phyloP scores from a whole-genome alignment of 2,329 filamentous ascomycete genomes.

The Phyllosticta citribraziliensis region DNA sequence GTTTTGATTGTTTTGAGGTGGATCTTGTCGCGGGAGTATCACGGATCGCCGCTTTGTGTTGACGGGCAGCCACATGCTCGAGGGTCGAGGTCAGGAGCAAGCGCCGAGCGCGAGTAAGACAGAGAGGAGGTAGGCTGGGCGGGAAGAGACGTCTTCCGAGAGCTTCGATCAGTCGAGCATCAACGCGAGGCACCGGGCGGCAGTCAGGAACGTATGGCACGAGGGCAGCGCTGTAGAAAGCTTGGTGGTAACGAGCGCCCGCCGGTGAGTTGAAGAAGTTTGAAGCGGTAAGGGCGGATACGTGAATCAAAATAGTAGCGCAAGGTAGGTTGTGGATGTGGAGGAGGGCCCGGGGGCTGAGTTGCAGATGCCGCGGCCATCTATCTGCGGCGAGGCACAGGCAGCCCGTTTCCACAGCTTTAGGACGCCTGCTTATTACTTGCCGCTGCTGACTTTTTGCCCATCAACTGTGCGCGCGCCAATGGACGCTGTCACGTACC shows the following conservation, averaged over 20 bases:
- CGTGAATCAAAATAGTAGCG: neutral
- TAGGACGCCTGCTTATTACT: neutral
- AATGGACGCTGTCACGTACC: neutral
- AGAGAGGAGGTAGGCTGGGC: conserved; percentile 6
- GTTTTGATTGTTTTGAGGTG: neutral
- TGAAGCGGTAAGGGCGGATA: neutral
- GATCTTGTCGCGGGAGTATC: conserved; percentile 1
- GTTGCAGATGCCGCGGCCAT: neutral
- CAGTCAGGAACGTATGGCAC: neutral
- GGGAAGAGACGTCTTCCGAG: conserved; percentile 8
- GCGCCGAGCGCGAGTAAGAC: neutral
- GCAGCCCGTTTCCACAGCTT: neutral
- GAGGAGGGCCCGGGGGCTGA: neutral
- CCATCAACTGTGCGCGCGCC: neutral
- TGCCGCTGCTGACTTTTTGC: neutral
- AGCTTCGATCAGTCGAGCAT: conserved; percentile 9
- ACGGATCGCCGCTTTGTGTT: neutral
- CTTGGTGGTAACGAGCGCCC: neutral
- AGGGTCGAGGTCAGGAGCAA: neutral
- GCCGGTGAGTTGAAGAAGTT: neutral
- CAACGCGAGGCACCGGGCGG: neutral
- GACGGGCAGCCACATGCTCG: conserved; percentile 5
- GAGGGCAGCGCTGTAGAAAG: neutral
- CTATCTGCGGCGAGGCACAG: neutral
- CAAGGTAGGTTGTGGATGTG: neutral